Base-by-base conservation (phyloP, 306 rosid genomes). In the Fragaria nilgerrensis region DNA sequence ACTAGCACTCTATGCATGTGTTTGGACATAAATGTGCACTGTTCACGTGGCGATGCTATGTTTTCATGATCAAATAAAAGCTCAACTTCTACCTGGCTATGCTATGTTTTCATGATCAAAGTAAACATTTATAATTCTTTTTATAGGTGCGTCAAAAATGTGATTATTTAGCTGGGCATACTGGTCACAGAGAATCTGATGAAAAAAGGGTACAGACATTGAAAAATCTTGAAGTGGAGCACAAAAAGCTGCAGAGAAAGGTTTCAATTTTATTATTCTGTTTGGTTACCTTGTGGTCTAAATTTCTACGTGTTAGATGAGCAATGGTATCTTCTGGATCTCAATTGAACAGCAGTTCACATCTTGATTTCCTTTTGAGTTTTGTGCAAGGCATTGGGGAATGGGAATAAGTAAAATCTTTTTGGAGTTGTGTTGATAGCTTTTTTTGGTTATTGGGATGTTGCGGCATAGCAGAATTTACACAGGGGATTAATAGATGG, bases 91-190 rank as follows among this genome's bases (percentile, higher is more conserved):
- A 37, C 52, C 59, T 22, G 15, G 68, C 12, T 19, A 12, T 37
- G 43, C 0, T 5, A 27, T 29, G n/a, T 22, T 32, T 45, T 27
- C 39, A 29, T 61, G 3, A 80, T 29, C 12, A 64, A 39, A 36
- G 3, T 48, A 73, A 36, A 56, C 25, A 55, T 76, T 19, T 49
- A 66, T 62, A 64, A 56, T 43, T 52, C 53, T 37, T 3, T 39
- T 56, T 32, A 9, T 77, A 94, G 98, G 97, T 94, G 75, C 89
- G 97, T 39, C 81, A 81, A 83, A 97, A 92, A 75, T 88, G 98
- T 73, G 84, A 83, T 64, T 88, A 81, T 83, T 77, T 92, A 78
- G 83, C 93, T 3, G 98, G 98, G 41, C 80, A 78, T 55, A 69
- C 82, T 82, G 85, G 85, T 19, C 72, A 89, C 1, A 81, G 75